Conservation (phyloP, 2,329 filamentous ascomycete genomes). For the Daldinia eschscholtzii region DNA sequence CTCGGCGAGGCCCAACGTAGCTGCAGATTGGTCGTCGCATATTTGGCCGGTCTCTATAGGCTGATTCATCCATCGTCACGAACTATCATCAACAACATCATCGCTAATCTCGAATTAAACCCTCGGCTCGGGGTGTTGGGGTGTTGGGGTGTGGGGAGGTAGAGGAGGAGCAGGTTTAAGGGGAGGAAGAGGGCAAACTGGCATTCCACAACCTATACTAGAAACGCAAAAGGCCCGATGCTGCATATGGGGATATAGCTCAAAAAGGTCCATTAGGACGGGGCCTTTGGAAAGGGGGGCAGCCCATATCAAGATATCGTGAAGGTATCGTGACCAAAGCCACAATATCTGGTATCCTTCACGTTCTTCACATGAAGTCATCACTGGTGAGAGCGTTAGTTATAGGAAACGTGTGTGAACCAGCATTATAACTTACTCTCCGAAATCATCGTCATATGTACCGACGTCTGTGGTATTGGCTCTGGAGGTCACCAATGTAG, state of each 20-base stretch:
- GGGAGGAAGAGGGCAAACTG: conserved; percentile 8
- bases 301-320: conserved; percentile 7
- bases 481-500: conserved; percentile 77
- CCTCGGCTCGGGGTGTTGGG: conserved; percentile 5
- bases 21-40: conserved; percentile 3
- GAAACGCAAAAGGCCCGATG: conserved; percentile 27
- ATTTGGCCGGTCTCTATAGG: conserved; percentile 4
- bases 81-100: not conserved
- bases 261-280: conserved; percentile 7
- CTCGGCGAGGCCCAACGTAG: not conserved
- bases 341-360: conserved; percentile 36
- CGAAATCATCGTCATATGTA: conserved; percentile 85
- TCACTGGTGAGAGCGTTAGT: conserved; percentile 61
- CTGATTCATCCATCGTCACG: conserved; percentile 35
- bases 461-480: conserved; percentile 76
- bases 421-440: conserved; percentile 74
- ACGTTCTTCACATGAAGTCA: conserved; percentile 75
- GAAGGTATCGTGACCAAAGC: conserved; percentile 28
- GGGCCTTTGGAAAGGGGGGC: not conserved
- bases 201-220: conserved; percentile 18
- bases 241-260: conserved; percentile 28
- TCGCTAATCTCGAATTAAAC: conserved; percentile 23
- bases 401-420: conserved; percentile 5
- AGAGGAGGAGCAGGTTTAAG: not conserved
- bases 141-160: not conserved